Evolutionary conservation across 1,284 basidiomycete genomes (phyloP).

Genomic region (Schizophyllum amplum): DNA sequence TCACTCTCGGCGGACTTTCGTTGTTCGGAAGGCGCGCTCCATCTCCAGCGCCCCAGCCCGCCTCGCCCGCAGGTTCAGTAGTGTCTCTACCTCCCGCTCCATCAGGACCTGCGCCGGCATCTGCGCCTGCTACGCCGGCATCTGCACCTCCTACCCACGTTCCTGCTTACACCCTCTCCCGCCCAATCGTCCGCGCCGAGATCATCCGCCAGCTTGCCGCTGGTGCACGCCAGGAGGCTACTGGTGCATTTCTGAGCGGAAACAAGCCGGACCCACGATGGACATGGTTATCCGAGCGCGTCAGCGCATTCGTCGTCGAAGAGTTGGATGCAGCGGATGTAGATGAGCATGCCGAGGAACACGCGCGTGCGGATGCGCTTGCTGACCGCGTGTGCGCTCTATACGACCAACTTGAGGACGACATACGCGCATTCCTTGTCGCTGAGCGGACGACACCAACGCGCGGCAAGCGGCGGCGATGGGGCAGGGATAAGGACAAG

Average conservation of each 20-base stretch:
- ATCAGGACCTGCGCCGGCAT: conserved; percentile 34
- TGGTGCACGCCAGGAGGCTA: conserved; percentile 47
- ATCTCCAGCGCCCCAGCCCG: conserved; percentile 25
- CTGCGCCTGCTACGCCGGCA: conserved; percentile 24
- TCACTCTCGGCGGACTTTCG: conserved; percentile 6
- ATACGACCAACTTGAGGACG: conserved; percentile 42
- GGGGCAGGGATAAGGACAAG: conserved; percentile 10
- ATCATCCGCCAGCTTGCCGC: conserved; percentile 48
- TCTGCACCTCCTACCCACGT: conserved; percentile 37
- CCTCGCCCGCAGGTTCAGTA: conserved; percentile 33
- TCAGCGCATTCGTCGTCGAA: conserved; percentile 40
- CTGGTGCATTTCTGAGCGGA: conserved; percentile 41
- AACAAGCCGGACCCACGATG: conserved; percentile 28
- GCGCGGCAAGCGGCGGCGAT: conserved; percentile 1
- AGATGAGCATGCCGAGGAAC: conserved; percentile 24
- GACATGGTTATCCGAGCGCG: conserved; percentile 57
- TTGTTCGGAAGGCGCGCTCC: conserved; percentile 1
- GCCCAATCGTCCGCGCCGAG: conserved; percentile 44
- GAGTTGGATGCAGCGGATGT: conserved; percentile 12
- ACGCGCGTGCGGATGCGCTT: conserved; percentile 34
- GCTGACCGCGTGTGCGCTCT: conserved; percentile 67
- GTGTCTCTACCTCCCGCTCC: conserved; percentile 55
- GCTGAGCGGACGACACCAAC: neutral
- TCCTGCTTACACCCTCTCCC: conserved; percentile 48
- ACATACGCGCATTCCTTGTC: conserved; percentile 21